Evolutionary conservation across 164 flowering plant genomes (phyloP).

Genomic region (Brasenia schreberi): DNA sequence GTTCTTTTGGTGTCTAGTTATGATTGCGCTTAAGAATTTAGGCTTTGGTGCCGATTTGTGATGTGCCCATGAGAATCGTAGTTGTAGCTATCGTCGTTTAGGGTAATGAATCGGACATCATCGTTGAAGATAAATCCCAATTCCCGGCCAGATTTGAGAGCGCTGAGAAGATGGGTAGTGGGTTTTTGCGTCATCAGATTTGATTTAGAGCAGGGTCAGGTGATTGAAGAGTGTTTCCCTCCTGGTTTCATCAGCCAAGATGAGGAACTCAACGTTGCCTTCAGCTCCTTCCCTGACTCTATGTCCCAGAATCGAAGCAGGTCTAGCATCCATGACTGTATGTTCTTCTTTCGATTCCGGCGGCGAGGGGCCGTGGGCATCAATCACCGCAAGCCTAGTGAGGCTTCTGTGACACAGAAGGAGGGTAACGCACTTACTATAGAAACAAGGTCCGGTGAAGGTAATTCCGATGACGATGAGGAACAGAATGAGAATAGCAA

Average conservation of each 20-base stretch:
- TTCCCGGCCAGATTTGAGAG: constrained; percentile 39
- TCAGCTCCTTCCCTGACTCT: constrained; percentile 92
- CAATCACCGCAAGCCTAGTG: constrained; percentile 12
- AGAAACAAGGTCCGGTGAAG: not conserved
- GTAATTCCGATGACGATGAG: not conserved
- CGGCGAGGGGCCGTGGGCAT: constrained; percentile 17
- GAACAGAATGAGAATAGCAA: not conserved
- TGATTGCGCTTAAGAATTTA: not conserved
- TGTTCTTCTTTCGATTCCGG: constrained; percentile 81
- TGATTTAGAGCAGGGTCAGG: constrained; percentile 97
- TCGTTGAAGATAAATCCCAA: constrained; percentile 51
- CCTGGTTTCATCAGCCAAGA: constrained; percentile 54
- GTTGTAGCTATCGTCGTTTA: not conserved
- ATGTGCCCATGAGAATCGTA: not conserved
- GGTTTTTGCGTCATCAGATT: constrained; percentile 89
- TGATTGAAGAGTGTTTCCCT: constrained; percentile 91
- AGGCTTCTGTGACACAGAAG: constrained; percentile 18
- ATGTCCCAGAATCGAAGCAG: constrained; percentile 85
- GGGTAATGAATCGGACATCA: constrained; percentile 70
- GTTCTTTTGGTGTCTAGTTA: not conserved
- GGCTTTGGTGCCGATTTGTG: not conserved
- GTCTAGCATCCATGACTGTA: constrained; percentile 90
- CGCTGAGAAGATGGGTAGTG: constrained; percentile 61
- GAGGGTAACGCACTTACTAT: constrained; percentile 8
- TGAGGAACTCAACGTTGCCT: constrained; percentile 83